Base-by-base conservation (phyloP, 257 asterid species). In the Primulina huaijiensis region DNA sequence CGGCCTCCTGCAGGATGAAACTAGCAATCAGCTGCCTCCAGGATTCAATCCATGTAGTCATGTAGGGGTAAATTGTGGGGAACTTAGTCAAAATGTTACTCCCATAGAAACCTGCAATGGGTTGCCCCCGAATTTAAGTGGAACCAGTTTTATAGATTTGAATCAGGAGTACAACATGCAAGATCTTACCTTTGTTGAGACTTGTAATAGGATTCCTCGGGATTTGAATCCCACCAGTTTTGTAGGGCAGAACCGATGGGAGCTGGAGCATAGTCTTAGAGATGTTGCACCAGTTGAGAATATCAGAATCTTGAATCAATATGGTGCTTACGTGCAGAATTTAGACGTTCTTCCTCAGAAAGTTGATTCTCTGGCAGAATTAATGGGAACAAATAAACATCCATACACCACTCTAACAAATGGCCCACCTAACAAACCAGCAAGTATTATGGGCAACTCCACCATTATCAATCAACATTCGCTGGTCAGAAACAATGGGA, bases 301-400 rank as follows among this genome's bases (percentile, higher is more conserved):
- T 53, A 60, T 60, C 40, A 60, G 77, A 63, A 75, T 37, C 52
- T 71, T 71, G 70, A 65, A 66, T 70, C 81, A 64, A n/a, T 78
- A 71, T 66, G 50, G 70, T 52, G 81, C 78, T 12, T 58, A 35
- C 59, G 21, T 19, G 72, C 78, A 71, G 27, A 68, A 77, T 72
- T 34, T 60, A 38, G 75, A 74, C 14, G 78, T 59, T 40, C 77
- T n/a, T 61, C 71, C 75, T 55, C 65, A 19, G 74, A 71, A 75
- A 72, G 80, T 65, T 31, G 31, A 50, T 50, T 68, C 89, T n/a
- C 76, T 78, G 64, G 80, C 79, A 67, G 86, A 87, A 35, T 59
- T 87, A 60, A 33, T 81, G 64, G 76, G 79, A 37, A 71, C 19
- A 77, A 68, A 40, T 53, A 80, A 81, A 62, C 75, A 76, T 17